A percentile compares a stretch with the other conserved stretches of the same genome.
phyloP scores from a whole-genome alignment of 1,284 basidiomycete genomes.

The Rhodotorula mucilaginosa region DNA sequence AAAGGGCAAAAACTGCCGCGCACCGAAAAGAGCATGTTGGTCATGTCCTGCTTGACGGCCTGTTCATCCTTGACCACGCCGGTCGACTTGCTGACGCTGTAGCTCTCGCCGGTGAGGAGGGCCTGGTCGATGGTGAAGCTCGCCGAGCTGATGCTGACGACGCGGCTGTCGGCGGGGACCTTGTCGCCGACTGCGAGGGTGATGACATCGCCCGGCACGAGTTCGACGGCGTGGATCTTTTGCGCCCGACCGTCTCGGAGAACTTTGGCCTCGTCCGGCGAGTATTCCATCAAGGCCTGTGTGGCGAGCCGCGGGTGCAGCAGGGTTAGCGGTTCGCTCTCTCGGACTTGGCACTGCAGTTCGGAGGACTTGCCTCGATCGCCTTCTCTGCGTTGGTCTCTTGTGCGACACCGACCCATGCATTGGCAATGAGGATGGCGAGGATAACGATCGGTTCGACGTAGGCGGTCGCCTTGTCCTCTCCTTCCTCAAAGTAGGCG shows the following conservation, averaged over 20 bases:
- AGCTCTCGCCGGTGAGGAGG: slow-evolving; percentile 87
- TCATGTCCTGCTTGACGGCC: slow-evolving; percentile 95
- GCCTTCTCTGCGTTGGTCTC: slow-evolving; percentile 92
- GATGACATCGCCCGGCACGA: slow-evolving; percentile 91
- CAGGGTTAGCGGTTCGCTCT: neutral
- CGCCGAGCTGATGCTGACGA: slow-evolving; percentile 82
- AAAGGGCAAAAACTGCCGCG: slow-evolving; percentile 43
- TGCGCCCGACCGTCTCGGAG: slow-evolving; percentile 67
- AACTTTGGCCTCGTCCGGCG: slow-evolving; percentile 91
- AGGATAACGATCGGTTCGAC: slow-evolving; percentile 91
- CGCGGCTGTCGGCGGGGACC: slow-evolving; percentile 86
- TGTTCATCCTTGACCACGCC: slow-evolving; percentile 58
- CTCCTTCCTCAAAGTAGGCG: slow-evolving; percentile 74
- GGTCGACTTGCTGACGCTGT: slow-evolving; percentile 75
- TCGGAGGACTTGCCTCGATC: slow-evolving; percentile 66
- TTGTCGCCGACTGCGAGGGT: slow-evolving; percentile 87
- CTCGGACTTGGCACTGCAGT: no score
- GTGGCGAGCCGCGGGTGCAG: neutral
- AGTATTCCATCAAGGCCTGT: slow-evolving; percentile 89
- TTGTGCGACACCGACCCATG: slow-evolving; percentile 89
- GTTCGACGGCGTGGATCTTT: slow-evolving; percentile 74
- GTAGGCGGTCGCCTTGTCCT: slow-evolving; percentile 68
- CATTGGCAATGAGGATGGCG: slow-evolving; percentile 88
- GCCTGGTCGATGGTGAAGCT: slow-evolving; percentile 92
- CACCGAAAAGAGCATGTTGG: slow-evolving; percentile 87